These are phyloP conservation scores for Pinus tabuliformis DNA, from an alignment of 75 land plant species.

Conservation along the genomic window DNA sequence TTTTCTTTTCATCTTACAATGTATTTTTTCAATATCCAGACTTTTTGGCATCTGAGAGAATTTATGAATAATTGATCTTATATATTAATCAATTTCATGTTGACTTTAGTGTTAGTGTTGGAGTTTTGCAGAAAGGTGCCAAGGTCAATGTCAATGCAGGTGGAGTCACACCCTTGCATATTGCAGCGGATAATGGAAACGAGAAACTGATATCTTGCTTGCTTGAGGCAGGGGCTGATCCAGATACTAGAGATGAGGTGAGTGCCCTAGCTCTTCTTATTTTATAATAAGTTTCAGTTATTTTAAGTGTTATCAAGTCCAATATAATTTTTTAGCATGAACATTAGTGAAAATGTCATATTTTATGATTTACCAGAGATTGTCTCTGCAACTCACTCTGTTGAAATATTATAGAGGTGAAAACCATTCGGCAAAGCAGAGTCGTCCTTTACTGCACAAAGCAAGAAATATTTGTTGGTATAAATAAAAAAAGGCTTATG, in stretches of 20 bases:
- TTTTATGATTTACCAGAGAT: too few relatives aligned
- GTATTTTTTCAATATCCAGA: not conserved
- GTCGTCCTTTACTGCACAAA: too few relatives aligned
- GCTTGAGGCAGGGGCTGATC: conserved; percentile 87
- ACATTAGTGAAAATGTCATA: too few relatives aligned
- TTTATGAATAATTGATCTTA: not conserved
- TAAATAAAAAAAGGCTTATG: too few relatives aligned
- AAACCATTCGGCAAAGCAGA: too few relatives aligned
- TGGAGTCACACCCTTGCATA: conserved; percentile 91
- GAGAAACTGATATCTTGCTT: conserved; percentile 63
- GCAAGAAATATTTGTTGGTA: too few relatives aligned
- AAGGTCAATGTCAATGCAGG: conserved; percentile 79
- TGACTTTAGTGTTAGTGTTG: not conserved
- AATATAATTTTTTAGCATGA: too few relatives aligned
- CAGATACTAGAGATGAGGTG: conserved; percentile 83
- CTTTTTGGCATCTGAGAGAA: not conserved
- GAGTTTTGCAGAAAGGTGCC: conserved; percentile 72
- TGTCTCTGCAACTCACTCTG: too few relatives aligned
- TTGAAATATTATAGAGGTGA: too few relatives aligned
- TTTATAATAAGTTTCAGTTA: too few relatives aligned
- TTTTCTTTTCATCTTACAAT: not conserved
- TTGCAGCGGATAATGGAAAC: conserved; percentile 92
- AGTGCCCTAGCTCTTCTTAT: too few relatives aligned
- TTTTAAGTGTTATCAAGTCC: too few relatives aligned
- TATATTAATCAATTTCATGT: not conserved